These are phyloP conservation scores for Exophiala sp. DNA, from an alignment of 2,329 filamentous ascomycete species.

Conservation along the genomic window DNA sequence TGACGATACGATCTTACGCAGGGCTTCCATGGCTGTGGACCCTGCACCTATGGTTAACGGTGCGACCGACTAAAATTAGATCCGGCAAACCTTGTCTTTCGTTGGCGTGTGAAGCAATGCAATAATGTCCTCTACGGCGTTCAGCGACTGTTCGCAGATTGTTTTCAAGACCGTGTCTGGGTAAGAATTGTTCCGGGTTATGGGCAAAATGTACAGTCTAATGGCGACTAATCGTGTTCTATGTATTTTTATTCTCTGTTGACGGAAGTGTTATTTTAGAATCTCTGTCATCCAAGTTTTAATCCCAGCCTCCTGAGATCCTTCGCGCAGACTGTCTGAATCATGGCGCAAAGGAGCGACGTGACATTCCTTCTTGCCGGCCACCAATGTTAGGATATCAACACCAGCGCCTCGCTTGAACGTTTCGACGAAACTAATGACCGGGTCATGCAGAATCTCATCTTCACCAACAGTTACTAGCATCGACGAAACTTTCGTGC, in stretches of 20 bases:
- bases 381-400: conserved; percentile 6
- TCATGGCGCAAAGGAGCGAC: conserved; percentile 8
- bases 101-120: too few relatives aligned
- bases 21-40: conserved; percentile 5
- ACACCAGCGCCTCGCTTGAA: conserved; percentile 11
- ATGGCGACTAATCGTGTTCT: too few relatives aligned
- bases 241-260: too few relatives aligned
- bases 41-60: conserved; percentile 4
- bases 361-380: conserved; percentile 15
- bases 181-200: neutral
- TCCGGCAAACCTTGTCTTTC: neutral
- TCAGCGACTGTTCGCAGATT: neutral
- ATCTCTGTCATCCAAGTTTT: conserved; percentile 9
- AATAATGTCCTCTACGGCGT: neutral
- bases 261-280: neutral
- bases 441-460: conserved; percentile 14
- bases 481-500: conserved; percentile 9
- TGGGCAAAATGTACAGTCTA: neutral
- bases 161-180: neutral
- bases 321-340: conserved; percentile 9
- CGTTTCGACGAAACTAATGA: conserved; percentile 12
- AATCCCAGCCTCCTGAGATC: conserved; percentile 17
- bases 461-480: conserved; percentile 14
- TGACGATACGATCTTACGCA: conserved; percentile 10
- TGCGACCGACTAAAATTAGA: neutral